Conservation (phyloP, 768 basidiomycete genomes). For the Phanerochaete sordida region DNA sequence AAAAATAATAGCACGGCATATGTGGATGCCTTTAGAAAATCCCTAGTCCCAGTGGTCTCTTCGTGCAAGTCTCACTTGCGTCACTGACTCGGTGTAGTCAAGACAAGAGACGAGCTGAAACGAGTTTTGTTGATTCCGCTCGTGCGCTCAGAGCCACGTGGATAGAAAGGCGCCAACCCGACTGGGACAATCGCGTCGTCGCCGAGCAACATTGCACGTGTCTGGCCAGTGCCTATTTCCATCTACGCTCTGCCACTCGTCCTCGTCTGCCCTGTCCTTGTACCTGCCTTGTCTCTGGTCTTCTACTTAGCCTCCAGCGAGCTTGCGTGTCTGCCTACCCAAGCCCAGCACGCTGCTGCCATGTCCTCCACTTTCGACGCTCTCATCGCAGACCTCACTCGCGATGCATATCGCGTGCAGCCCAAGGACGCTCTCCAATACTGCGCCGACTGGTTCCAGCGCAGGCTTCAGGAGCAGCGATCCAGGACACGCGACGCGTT, state of each 20-base stretch:
- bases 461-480: conserved; percentile 81
- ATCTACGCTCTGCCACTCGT: background rate
- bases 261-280: too few relatives aligned
- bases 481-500: conserved; percentile 66
- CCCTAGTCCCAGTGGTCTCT: too few relatives aligned
- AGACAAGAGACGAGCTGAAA: too few relatives aligned
- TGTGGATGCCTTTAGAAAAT: too few relatives aligned
- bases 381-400: conserved; percentile 80
- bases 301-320: background rate
- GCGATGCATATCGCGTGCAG: conserved; percentile 81
- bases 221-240: background rate
- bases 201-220: background rate
- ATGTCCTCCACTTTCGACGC: conserved; percentile 73
- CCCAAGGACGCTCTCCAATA: conserved; percentile 91
- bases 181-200: conserved; percentile 1
- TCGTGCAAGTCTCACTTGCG: too few relatives aligned
- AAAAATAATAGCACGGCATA: too few relatives aligned
- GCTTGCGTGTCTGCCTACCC: background rate
- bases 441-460: conserved; percentile 93
- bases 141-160: background rate
- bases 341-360: background rate
- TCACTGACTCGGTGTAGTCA: too few relatives aligned
- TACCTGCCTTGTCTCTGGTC: background rate
- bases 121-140: too few relatives aligned
- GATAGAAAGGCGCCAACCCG: background rate